Conservation (phyloP, 2,329 filamentous ascomycete species). For the Colletotrichum aenigma region DNA sequence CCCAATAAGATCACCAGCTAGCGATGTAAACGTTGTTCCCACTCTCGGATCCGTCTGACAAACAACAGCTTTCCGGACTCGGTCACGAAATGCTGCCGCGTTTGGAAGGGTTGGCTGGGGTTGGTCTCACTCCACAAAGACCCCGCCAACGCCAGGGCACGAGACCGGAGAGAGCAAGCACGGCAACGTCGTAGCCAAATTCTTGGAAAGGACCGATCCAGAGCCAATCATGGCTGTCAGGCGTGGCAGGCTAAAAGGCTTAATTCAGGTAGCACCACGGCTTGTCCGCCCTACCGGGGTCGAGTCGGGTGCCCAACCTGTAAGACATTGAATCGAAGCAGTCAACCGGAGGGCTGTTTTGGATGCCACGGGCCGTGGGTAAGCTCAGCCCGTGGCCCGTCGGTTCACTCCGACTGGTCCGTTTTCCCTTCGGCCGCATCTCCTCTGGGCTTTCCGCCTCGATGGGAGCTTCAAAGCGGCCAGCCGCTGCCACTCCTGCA, state of each 20-base stretch:
- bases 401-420: background rate
- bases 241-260: background rate
- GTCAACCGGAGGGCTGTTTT: background rate
- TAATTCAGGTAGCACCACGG: background rate
- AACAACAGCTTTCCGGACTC: background rate
- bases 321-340: background rate
- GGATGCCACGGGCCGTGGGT: background rate
- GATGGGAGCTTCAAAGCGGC: background rate
- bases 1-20: background rate
- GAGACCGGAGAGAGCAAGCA: background rate
- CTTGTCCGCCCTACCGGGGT: background rate
- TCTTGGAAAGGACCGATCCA: background rate
- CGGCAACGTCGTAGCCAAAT: background rate
- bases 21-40: background rate
- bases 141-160: background rate
- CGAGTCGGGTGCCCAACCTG: background rate
- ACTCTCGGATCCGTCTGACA: background rate
- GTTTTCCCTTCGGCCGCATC: background rate
- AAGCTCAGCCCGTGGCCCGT: background rate
- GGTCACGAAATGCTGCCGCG: background rate
- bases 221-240: background rate
- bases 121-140: background rate
- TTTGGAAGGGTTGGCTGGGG: background rate
- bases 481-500: background rate
- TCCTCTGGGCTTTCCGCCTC: background rate